phyloP scores from a whole-genome alignment of 306 rosid genomes.

The Vigna unguiculata region DNA sequence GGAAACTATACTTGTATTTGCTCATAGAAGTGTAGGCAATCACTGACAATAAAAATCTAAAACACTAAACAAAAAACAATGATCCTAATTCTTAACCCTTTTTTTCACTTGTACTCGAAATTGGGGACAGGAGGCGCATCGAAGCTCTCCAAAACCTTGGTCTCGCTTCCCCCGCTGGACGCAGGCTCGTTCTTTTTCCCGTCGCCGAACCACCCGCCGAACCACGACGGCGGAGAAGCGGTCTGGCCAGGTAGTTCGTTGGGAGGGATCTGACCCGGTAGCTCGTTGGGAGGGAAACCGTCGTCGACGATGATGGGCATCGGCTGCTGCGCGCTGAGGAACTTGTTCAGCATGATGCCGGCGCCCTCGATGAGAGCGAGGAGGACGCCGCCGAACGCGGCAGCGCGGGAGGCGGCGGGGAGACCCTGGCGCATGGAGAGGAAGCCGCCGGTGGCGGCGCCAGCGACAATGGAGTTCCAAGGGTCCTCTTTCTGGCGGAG shows the following conservation, averaged over 20 bases:
- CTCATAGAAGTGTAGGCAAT: neutral
- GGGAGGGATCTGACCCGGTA: too few relatives aligned
- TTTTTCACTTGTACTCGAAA: conserved; percentile 75
- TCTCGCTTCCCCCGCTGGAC: conserved; percentile 71
- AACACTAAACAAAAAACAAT: conserved; percentile 22
- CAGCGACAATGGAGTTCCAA: conserved; percentile 89
- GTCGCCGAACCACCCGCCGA: conserved; percentile 69
- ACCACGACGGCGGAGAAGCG: conserved; percentile 48
- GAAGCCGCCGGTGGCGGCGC: conserved; percentile 93
- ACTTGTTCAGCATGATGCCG: conserved; percentile 82
- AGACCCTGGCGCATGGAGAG: conserved; percentile 88
- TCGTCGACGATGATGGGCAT: conserved; percentile 71
- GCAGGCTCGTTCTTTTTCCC: conserved; percentile 53
- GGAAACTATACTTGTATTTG: conserved; percentile 18
- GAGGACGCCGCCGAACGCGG: conserved; percentile 72
- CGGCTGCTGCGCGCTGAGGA: conserved; percentile 70
- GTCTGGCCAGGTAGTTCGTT: conserved; percentile 47
- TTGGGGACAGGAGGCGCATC: conserved; percentile 93
- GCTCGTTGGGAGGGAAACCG: conserved; percentile 52
- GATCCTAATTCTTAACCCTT: neutral
- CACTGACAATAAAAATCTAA: neutral
- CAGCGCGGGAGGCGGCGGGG: conserved; percentile 67
- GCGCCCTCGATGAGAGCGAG: conserved; percentile 87
- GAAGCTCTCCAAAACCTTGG: conserved; percentile 88
- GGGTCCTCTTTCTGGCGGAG: conserved; percentile 94